These are phyloP conservation scores for Fusarium sp. DNA, from an alignment of 2,329 filamentous ascomycete species.

Conservation along the genomic window DNA sequence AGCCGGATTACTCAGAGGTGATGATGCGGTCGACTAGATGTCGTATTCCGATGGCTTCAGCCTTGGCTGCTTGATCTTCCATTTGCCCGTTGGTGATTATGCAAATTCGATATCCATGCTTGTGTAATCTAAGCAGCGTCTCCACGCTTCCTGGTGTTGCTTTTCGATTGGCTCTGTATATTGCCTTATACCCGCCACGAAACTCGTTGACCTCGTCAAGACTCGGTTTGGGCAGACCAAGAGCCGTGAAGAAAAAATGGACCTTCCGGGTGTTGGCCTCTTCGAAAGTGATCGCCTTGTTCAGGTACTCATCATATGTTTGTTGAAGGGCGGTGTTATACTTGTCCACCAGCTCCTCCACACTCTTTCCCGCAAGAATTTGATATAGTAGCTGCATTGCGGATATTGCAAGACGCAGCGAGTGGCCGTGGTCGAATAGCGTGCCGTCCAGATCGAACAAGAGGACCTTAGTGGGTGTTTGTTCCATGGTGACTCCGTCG, in stretches of 20 bases:
- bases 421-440: slow-evolving; percentile 14
- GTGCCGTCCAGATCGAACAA: slow-evolving; percentile 27
- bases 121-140: background rate
- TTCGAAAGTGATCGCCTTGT: background rate
- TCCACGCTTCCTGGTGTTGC: slow-evolving; percentile 1
- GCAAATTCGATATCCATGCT: background rate
- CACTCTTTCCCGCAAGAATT: fast-evolving
- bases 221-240: background rate
- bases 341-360: background rate
- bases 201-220: background rate
- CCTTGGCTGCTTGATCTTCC: slow-evolving; percentile 4
- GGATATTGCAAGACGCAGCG: background rate
- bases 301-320: slow-evolving; percentile 4
- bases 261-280: background rate
- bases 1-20: slow-evolving; percentile 11
- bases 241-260: background rate
- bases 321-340: slow-evolving; percentile 6
- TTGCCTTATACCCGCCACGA: slow-evolving; percentile 2
- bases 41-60: slow-evolving; percentile 2
- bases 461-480: background rate
- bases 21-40: slow-evolving; percentile 14
- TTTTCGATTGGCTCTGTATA: slow-evolving; percentile 6
- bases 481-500: background rate
- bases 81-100: slow-evolving; percentile 14
- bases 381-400: background rate